phyloP scores from a whole-genome alignment of 768 basidiomycete species.

The Ramaria sp. region DNA sequence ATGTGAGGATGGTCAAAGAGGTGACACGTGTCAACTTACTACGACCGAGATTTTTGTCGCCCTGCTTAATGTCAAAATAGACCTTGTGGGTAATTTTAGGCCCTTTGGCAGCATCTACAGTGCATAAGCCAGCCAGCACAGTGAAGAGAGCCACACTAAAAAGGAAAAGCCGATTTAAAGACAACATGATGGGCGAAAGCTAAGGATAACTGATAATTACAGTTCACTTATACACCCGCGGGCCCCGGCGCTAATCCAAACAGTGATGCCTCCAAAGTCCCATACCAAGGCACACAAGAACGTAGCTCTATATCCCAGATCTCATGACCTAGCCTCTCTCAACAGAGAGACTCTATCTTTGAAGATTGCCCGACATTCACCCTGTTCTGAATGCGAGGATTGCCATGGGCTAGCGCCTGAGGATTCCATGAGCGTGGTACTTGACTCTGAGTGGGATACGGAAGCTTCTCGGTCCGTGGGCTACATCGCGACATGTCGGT shows the following conservation, averaged over 20 bases:
- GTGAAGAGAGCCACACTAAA: constrained; percentile 4
- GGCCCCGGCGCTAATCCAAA: background rate
- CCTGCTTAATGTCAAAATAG: constrained; percentile 92
- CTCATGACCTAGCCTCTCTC: constrained; percentile 38
- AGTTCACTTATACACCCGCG: background rate
- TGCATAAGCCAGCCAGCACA: constrained; percentile 5
- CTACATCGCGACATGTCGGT: constrained; percentile 54
- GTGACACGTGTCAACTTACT: constrained; percentile 31
- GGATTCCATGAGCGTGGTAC: constrained; percentile 42
- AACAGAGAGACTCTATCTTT: constrained; percentile 42
- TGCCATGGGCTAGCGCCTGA: constrained; percentile 68
- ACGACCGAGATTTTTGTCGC: constrained; percentile 75
- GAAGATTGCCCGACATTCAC: constrained; percentile 77
- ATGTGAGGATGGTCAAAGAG: background rate
- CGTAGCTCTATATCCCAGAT: constrained; percentile 43
- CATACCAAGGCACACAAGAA: background rate
- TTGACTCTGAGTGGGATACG: constrained; percentile 36
- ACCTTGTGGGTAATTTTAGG: constrained; percentile 89
- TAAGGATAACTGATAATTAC: no score
- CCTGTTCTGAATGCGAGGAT: constrained; percentile 51
- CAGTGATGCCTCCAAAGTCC: background rate
- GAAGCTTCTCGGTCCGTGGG: constrained; percentile 42
- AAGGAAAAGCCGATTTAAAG: background rate
- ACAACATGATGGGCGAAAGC: constrained; percentile 1
- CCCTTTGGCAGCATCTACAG: constrained; percentile 72